Base-by-base conservation (phyloP, 305 asterid species). In the Fraxinus albicans region DNA sequence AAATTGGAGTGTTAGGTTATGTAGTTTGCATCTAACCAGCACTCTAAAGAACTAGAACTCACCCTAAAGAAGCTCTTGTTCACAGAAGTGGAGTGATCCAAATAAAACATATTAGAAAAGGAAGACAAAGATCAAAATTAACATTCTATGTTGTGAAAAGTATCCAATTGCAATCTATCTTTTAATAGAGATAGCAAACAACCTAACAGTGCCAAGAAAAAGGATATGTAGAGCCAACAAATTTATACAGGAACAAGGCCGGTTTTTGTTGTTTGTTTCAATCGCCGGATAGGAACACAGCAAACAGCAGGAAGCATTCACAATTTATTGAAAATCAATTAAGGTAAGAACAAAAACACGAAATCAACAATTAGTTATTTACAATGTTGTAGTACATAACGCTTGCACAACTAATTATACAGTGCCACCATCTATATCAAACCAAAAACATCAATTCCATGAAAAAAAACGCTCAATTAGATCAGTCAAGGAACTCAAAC, bases 401-500 rank as follows among this genome's bases (percentile, higher is more conserved):
- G 3, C 53, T 44, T 44, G 55, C 77, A 81, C 83, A 81, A 78
- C 79, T 73, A 27, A 33, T 73, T 58, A 84, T 82, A 78, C 81
- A 23, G 25, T 15, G 55, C 12, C 25, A 15, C 74, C 50, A 63
- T 55, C 70, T 73, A 53, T 31, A 44, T 44, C 55, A 44, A 44
- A 42, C 53, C 53, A 42, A 44, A 44, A 44, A 44, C 55, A 12
- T 44, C 55, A 44, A 44, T 44, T 44, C 53, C 53, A 42, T 2
- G 15, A 12, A 44, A 44, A 44, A 82, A 12, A 65, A 50, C 19
- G 81, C 65, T 75, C 73, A 81, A 58, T 15, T 44, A 3, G 29
- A 84, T 91, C 90, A 93, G 79, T 91, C 96, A 89, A 94, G 88
- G 85, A 89, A 91, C 90, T 94, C 99, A 86, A 95, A 95, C 90